Conservation (phyloP, 2,329 filamentous ascomycete species). For the Rosellinia necatrix region DNA sequence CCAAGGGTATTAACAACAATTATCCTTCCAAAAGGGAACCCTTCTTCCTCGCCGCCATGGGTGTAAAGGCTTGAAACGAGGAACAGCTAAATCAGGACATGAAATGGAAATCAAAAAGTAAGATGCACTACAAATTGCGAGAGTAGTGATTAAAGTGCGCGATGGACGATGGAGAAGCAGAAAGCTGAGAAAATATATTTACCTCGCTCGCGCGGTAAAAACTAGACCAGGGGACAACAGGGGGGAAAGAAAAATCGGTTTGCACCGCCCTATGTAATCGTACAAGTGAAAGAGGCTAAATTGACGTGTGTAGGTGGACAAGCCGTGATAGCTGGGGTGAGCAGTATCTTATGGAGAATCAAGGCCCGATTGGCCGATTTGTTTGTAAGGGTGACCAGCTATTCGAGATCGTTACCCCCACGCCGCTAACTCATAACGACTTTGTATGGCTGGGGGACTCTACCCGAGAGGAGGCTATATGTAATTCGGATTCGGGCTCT, state of each 20-base stretch:
- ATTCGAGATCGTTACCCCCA: not conserved
- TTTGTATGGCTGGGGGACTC: not conserved
- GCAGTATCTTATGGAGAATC: not conserved
- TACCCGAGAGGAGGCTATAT: not conserved
- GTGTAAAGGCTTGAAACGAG: too few relatives aligned
- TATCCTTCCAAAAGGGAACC: too few relatives aligned
- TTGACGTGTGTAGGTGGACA: not conserved
- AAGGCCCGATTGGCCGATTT: not conserved
- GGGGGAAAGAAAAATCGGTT: not conserved
- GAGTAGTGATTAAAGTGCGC: too few relatives aligned
- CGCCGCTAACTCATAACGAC: not conserved
- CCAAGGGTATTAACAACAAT: too few relatives aligned
- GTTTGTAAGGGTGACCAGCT: not conserved
- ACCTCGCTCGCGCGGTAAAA: not conserved
- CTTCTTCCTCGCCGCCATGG: too few relatives aligned
- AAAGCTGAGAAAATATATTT: not conserved
- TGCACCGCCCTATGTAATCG: not conserved
- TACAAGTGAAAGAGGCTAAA: not conserved
- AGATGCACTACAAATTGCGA: conserved; percentile 5
- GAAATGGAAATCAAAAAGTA: too few relatives aligned
- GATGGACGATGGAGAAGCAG: too few relatives aligned
- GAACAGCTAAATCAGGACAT: too few relatives aligned
- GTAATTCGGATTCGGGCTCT: conserved; percentile 2
- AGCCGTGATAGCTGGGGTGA: not conserved
- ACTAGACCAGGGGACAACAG: too few relatives aligned